Conservation (phyloP, 2,329 filamentous ascomycete genomes). For the Tolypocladium sp. region DNA sequence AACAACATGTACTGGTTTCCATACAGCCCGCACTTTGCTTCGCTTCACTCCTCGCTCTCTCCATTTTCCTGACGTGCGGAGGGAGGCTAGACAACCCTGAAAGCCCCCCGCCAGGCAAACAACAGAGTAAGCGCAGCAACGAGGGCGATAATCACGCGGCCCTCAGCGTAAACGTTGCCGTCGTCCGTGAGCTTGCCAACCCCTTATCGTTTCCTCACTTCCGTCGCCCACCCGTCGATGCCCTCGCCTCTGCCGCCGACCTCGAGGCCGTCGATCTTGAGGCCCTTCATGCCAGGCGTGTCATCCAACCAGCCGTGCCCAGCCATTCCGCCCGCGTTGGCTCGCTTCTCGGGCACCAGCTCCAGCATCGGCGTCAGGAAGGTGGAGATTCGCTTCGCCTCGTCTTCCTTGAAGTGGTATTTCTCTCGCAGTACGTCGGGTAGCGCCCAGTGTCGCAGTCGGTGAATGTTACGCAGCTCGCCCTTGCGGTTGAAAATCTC, state of each 20-base stretch:
- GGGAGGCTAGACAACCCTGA: background rate
- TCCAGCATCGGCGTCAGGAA: slow-evolving; percentile 91
- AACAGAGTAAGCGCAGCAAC: slow-evolving; percentile 1
- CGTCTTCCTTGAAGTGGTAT: slow-evolving; percentile 84
- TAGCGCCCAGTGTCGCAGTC: slow-evolving; percentile 90
- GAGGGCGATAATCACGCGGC: background rate
- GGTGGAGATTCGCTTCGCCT: slow-evolving; percentile 66
- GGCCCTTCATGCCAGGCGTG: slow-evolving; percentile 77
- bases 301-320: slow-evolving; percentile 75
- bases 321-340: slow-evolving; percentile 94
- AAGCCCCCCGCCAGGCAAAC: background rate
- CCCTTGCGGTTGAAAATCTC: slow-evolving; percentile 98
- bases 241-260: slow-evolving; percentile 82
- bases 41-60: background rate
- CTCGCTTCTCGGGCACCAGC: slow-evolving; percentile 75
- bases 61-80: background rate
- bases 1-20: background rate
- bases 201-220: slow-evolving; percentile 70
- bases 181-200: slow-evolving; percentile 6
- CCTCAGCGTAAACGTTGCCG: background rate
- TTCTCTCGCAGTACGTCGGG: slow-evolving; percentile 91
- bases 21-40: background rate
- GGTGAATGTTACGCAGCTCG: slow-evolving; percentile 93
- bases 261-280: slow-evolving; percentile 62
- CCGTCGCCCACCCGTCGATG: slow-evolving; percentile 87